Evolutionary conservation across 371 early-diverging fungal species (phyloP), one percentile per base, ranked within the genome.

Genomic region (Rhizomucor pusillus): DNA sequence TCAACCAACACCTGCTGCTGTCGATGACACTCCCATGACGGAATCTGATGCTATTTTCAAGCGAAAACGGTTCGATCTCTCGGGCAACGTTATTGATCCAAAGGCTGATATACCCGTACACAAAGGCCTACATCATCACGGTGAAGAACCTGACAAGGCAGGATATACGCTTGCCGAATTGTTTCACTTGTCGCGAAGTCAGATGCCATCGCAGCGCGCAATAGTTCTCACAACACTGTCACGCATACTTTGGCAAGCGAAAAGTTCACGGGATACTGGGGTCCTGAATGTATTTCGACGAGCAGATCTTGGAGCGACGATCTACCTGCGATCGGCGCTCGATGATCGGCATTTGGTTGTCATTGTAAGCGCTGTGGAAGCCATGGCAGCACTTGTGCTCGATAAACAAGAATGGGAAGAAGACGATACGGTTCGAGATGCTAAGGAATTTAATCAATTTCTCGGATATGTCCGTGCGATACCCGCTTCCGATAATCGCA

Each of bases 101-200:
- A 69, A 69, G 1, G 57, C 54, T 0, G 77, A 85, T 1, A 63
- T 87, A 1, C 88, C 92, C 2, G 60, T 71, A 0, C 76, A 86
- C 54, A 61, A 69, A 1, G 95, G 91, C 2, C 71, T 95, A 5
- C 92, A 94, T 70, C 95, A 95, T 62, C 96, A 95, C 59, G 93
- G 93, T 5, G 85, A 87, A 19, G 84, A 90, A 23, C 91, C 95
- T 3, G 85, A 85, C 1, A 76, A 80, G 52, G 85, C 96, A 11
- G 95, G 95, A 5, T 95, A 95, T 68, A 91, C 94, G 0, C 62
- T 94, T 1, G 81, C 85, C 0, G 96, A 95, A 67, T 61, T 95
- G 5, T 70, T 91, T 34, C 84, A 90, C 59, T 73, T 95, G 33
- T 77, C 84, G 23, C 86, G 91, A 52, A 93, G 93, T 58, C 84